Base-by-base conservation (phyloP, 2,329 filamentous ascomycete species). In the Trichoderma simmonsii region DNA sequence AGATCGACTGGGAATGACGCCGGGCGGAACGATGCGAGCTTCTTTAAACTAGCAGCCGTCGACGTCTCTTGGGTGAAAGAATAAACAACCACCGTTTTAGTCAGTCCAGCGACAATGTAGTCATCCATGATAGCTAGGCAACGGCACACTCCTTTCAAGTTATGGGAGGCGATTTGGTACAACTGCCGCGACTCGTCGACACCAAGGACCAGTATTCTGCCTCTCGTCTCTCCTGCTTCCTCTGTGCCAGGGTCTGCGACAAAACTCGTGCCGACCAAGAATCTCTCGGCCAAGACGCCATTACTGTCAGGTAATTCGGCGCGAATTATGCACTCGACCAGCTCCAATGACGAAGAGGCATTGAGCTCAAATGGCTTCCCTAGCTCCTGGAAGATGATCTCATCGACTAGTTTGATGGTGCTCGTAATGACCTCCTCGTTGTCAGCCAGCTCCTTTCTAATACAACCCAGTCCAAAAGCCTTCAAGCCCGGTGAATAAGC, bases 181-280 rank as follows among this genome's bases (percentile, higher is more conserved):
- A 96, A 87, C 66, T 89, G 89, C 64, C 93, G 88, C 67, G 93
- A 89, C 71, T 89, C 88, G 65, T 93, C 92, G 34, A 98, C 89
- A 65, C 97, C 95, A 36, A 98, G 89, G 0, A 98, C 87, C 2
- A 98, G 79, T 15, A 99, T 93, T 14, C 95, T 90, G 1, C 96
- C 96, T 48, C 89, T 77, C 2, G 75, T 85, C 15, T 86, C 83
- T 12, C 86, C 85, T 21, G 80, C 78, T 24, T 81, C 83, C 21
- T 85, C 81, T 3, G 82, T 82, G 11, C 87, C 85, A 9, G 89
- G 88, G 60, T 93, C 90, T 8, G 86, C 85, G 57, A 95, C 79
- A 77, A 92, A 95, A 70, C 93, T 93, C 0, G 96, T 98, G 7
- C 96, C 96, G 7, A 98, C 89, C n/a, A 98, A 84, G 78, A 98